These are phyloP conservation scores for Haplosporangium sp. DNA, from an alignment of 371 early-diverging fungal genomes.

Conservation along the genomic window DNA sequence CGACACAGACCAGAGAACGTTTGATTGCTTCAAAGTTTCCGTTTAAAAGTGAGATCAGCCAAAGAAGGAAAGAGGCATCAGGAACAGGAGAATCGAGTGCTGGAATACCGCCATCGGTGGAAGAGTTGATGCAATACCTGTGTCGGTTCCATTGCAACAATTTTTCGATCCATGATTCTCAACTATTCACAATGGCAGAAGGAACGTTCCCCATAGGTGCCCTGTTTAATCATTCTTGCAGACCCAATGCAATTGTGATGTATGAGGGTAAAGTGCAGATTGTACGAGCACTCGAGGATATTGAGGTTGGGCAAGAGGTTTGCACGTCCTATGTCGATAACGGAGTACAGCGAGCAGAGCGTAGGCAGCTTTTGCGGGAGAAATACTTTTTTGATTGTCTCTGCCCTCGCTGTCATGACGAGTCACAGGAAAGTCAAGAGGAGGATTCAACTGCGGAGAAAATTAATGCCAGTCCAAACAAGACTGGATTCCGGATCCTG, in stretches of 20 bases:
- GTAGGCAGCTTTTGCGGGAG: constrained; percentile 65
- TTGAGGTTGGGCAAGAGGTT: constrained; percentile 78
- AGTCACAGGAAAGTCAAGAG: constrained; percentile 2
- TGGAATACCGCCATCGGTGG: constrained; percentile 33
- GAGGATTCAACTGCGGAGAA: too few species aligned
- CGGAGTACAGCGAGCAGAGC: constrained; percentile 66
- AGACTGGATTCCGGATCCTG: constrained; percentile 37
- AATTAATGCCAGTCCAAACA: neutral
- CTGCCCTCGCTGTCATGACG: constrained; percentile 74
- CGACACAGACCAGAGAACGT: constrained; percentile 30
- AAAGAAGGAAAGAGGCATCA: neutral
- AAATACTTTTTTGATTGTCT: constrained; percentile 84
- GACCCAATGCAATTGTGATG: constrained; percentile 81
- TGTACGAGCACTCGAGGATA: constrained; percentile 73
- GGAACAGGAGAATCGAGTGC: neutral
- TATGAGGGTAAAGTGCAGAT: constrained; percentile 66
- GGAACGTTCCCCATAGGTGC: constrained; percentile 84
- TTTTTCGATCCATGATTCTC: constrained; percentile 73
- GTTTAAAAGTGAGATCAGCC: constrained; percentile 38
- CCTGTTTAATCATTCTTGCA: constrained; percentile 90
- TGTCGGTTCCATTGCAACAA: constrained; percentile 84
- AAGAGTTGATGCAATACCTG: constrained; percentile 62
- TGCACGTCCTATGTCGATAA: constrained; percentile 83
- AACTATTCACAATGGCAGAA: constrained; percentile 78
- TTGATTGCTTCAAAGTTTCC: constrained; percentile 31